Evolutionary conservation across 2,329 filamentous ascomycete genomes (phyloP).

Genomic region (Aspergillus sp.): DNA sequence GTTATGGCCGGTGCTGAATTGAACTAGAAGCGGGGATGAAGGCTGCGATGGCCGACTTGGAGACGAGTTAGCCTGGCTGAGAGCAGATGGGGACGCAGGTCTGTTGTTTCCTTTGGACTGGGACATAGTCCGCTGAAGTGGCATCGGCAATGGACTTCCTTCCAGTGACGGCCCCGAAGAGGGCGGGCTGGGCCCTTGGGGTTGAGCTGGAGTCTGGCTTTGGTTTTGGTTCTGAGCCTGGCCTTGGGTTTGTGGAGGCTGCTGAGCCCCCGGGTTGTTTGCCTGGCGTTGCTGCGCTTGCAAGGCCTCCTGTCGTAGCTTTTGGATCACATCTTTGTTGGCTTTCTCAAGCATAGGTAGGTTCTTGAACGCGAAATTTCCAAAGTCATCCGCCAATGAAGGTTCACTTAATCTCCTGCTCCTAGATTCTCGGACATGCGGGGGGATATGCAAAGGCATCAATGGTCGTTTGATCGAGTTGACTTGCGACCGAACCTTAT

Average conservation of each 20-base stretch:
- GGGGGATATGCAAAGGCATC: conserved; percentile 94
- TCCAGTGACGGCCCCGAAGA: conserved; percentile 73
- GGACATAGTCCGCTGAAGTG: conserved; percentile 78
- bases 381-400: conserved; percentile 86
- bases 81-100: conserved; percentile 80
- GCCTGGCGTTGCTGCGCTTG: conserved; percentile 61
- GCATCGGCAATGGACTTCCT: conserved; percentile 79
- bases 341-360: conserved; percentile 94
- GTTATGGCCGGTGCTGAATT: conserved; percentile 83
- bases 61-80: conserved; percentile 79
- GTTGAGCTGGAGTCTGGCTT: background rate
- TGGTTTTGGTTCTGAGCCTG: background rate
- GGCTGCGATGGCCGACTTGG: conserved; percentile 82
- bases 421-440: conserved; percentile 89
- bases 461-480: conserved; percentile 85
- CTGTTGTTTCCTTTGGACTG: conserved; percentile 75
- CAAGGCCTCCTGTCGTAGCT: conserved; percentile 86
- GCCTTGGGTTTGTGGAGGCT: conserved; percentile 21
- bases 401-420: conserved; percentile 88
- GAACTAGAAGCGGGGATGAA: conserved; percentile 90
- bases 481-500: conserved; percentile 81
- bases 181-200: conserved; percentile 18
- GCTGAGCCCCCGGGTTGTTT: conserved; percentile 26
- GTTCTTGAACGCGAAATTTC: conserved; percentile 96
- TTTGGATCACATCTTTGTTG: conserved; percentile 98